Percentiles rank a stretch among this genome's conserved stretches.
These are phyloP conservation scores for Lobulomyces angularis DNA, from an alignment of 192 early-diverging fungal species.

Conservation along the genomic window DNA sequence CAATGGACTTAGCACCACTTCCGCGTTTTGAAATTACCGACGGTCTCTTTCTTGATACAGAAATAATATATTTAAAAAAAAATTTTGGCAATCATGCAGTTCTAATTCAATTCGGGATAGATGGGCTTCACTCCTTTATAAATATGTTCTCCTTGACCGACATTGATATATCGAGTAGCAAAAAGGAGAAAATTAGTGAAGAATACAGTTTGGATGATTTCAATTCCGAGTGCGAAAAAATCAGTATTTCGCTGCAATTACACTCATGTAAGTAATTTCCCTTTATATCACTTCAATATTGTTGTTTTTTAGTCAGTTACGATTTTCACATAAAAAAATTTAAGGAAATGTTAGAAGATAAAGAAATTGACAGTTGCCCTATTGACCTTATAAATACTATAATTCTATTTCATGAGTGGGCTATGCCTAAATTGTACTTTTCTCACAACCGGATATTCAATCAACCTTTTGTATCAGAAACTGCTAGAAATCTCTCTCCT, in stretches of 20 bases:
- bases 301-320: no score
- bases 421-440: constrained; percentile 21
- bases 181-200: no score
- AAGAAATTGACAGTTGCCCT: background rate
- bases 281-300: no score
- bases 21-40: constrained; percentile 14
- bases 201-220: no score
- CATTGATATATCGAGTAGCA: no score
- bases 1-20: constrained; percentile 1
- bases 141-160: constrained; percentile 32
- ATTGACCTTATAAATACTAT: constrained; percentile 26
- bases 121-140: constrained; percentile 24
- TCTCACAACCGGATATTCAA: constrained; percentile 25
- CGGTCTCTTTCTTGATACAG: constrained; percentile 12
- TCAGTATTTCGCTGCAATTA: no score
- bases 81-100: constrained; percentile 12
- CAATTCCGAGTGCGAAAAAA: no score
- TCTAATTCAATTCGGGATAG: constrained; percentile 32
- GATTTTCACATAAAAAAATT: constrained; percentile 39
- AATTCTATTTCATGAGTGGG: constrained; percentile 25
- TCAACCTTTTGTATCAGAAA: constrained; percentile 14
- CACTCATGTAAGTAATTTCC: no score
- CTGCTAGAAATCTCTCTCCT: constrained; percentile 9
- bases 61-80: constrained; percentile 18
- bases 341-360: constrained; percentile 20